These are phyloP conservation scores for Hawksworthiomyces lignivorus DNA, from an alignment of 2,329 filamentous ascomycete species.

Conservation along the genomic window DNA sequence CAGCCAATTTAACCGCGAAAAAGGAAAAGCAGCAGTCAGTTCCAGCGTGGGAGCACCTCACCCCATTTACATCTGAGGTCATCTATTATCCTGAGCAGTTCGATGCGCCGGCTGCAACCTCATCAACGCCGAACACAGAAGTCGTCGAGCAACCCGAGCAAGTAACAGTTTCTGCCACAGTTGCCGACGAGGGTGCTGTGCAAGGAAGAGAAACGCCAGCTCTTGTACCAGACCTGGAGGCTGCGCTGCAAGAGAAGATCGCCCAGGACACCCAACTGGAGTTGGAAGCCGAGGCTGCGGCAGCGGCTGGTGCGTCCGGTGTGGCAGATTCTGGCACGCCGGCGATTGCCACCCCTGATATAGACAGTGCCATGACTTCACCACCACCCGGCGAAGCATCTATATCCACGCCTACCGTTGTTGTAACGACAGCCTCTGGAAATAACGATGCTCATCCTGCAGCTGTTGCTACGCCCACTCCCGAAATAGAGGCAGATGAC, in stretches of 20 bases:
- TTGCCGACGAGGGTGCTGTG: neutral
- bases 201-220: neutral
- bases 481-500: slow-evolving; percentile 7
- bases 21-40: neutral
- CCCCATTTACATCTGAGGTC: slow-evolving; percentile 12
- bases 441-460: too few relatives aligned
- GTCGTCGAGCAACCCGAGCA: neutral
- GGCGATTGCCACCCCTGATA: slow-evolving; percentile 1
- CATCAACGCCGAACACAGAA: neutral
- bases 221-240: slow-evolving; percentile 7
- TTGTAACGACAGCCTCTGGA: too few relatives aligned
- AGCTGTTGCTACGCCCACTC: neutral
- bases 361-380: slow-evolving; percentile 4
- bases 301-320: neutral
- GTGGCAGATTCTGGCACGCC: too few relatives aligned
- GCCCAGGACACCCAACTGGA: slow-evolving; percentile 9
- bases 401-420: too few relatives aligned
- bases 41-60: slow-evolving; percentile 12
- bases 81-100: slow-evolving; percentile 15
- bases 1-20: neutral
- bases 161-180: neutral
- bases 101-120: slow-evolving; percentile 3
- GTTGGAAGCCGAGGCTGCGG: slow-evolving; percentile 2
- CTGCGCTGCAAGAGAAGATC: slow-evolving; percentile 8
- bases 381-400: neutral